Base-by-base conservation (phyloP, 768 basidiomycete genomes). In the Trametes sanguinea region DNA sequence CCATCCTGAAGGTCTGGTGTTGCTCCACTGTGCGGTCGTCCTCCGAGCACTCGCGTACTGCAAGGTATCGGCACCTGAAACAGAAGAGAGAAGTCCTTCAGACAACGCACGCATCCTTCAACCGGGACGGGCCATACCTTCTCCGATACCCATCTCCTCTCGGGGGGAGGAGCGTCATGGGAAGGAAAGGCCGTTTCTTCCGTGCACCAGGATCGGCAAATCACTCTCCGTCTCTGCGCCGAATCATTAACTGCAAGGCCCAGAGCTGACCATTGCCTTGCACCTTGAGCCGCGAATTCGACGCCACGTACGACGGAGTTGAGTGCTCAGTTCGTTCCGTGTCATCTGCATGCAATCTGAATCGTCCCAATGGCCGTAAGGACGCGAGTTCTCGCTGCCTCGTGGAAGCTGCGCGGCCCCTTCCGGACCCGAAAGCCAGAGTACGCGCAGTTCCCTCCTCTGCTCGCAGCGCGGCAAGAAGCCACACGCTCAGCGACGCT, bases 121-220 rank as follows among this genome's bases (percentile, higher is more conserved):
- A 10, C 47, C 42, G n/a, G 32, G 29, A 52, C 42, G 40, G 57
- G 29, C 16, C 40, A 32, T 29, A 50, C 7, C 57, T 51, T 29
- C 46, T 27, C 39, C 47, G 39, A n/a, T 14, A 27, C 5, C 39
- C 16, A 16, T n/a, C 32, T 13, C 5, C 45, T 42, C 42, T 51
- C 57, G 50, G 57, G 50, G 57, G 51, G 33, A 6, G 32, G 9
- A 51, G 57, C 57, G 50, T 59, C 50, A 59, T 59, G 57, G 50
- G 57, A 52, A 58, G 8, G 7, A n/a, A 32, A 16, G 6, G 27
- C 27, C n/a, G 14, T 16, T 46, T 46, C 57, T 37, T 39, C 37
- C 17, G 17, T n/a, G 14, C 11, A 35, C 51, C 8, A 16, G 39
- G 40, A 14, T 16, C 47, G 46, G 56, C 55, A 53, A 27, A 2